These are phyloP conservation scores for Suillus subluteus DNA, from an alignment of 768 basidiomycete genomes.

Conservation along the genomic window DNA sequence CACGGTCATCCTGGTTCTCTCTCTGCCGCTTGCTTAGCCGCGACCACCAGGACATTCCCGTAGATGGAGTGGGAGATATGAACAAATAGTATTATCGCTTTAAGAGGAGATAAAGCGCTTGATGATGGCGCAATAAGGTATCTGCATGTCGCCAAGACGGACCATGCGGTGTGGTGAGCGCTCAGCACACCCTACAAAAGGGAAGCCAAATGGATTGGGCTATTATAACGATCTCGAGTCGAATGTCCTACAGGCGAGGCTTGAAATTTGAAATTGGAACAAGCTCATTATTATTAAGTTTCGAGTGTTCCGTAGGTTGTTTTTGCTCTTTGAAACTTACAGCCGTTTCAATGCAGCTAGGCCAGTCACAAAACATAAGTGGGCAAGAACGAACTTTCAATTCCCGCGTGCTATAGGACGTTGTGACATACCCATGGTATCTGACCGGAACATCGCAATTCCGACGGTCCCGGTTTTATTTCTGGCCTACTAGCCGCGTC, in stretches of 20 bases:
- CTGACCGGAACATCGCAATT: too few relatives aligned
- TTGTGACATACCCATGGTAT: too few relatives aligned
- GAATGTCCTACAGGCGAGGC: background rate
- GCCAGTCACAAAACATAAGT: too few relatives aligned
- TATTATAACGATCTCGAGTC: background rate
- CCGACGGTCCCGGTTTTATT: too few relatives aligned
- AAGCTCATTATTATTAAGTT: too few relatives aligned
- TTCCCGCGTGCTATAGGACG: too few relatives aligned
- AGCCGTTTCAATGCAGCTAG: too few relatives aligned
- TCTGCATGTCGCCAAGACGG: too few relatives aligned
- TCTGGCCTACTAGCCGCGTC: too few relatives aligned
- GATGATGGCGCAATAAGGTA: background rate
- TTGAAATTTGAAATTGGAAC: background rate
- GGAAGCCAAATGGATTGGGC: background rate
- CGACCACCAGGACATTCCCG: slow-evolving; percentile 16
- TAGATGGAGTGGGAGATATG: background rate
- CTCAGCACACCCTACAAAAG: background rate
- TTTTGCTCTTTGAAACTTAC: too few relatives aligned
- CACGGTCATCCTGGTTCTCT: background rate
- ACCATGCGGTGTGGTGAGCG: background rate
- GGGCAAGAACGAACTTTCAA: too few relatives aligned
- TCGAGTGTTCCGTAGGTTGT: too few relatives aligned
- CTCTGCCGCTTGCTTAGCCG: slow-evolving; percentile 9
- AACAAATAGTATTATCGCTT: background rate
- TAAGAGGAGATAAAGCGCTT: background rate